Conservation (phyloP, 2,329 filamentous ascomycete genomes). For the Xylaria sp. region DNA sequence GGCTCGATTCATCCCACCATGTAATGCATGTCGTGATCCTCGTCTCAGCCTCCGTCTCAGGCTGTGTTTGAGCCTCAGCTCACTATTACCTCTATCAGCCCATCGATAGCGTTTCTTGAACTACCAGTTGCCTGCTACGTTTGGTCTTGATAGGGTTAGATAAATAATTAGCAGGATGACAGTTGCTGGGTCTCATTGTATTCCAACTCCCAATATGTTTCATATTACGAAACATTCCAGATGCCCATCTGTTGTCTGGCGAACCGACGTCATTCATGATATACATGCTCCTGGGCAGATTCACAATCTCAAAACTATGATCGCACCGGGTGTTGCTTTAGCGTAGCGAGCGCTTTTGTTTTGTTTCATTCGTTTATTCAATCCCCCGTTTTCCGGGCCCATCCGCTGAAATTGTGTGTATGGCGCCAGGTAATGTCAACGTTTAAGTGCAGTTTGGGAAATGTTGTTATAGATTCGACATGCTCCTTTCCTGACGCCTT, state of each 20-base stretch:
- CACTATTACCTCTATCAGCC: neutral
- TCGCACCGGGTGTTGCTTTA: neutral
- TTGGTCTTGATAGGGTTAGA: neutral
- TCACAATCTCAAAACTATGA: neutral
- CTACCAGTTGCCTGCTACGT: neutral
- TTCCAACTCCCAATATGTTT: conserved; percentile 12
- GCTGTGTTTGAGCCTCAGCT: conserved; percentile 31
- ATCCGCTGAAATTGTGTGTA: neutral
- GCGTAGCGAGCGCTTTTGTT: neutral
- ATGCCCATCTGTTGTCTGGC: conserved; percentile 1
- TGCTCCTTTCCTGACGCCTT: conserved; percentile 4
- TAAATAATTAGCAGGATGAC: neutral
- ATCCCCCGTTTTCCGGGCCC: neutral
- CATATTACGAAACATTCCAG: conserved; percentile 15
- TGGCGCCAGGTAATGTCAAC: no score
- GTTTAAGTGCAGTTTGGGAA: neutral
- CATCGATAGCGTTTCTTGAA: neutral
- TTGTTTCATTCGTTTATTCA: neutral
- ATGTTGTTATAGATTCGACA: neutral
- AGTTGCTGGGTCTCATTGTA: neutral
- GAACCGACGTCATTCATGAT: conserved; percentile 2
- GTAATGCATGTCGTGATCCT: conserved; percentile 23
- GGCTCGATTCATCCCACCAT: conserved; percentile 5
- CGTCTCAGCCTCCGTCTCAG: conserved; percentile 35
- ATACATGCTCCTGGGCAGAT: neutral